Evolutionary conservation across 2,329 filamentous ascomycete genomes (phyloP).

Genomic region (Zymoseptoria crescenta): DNA sequence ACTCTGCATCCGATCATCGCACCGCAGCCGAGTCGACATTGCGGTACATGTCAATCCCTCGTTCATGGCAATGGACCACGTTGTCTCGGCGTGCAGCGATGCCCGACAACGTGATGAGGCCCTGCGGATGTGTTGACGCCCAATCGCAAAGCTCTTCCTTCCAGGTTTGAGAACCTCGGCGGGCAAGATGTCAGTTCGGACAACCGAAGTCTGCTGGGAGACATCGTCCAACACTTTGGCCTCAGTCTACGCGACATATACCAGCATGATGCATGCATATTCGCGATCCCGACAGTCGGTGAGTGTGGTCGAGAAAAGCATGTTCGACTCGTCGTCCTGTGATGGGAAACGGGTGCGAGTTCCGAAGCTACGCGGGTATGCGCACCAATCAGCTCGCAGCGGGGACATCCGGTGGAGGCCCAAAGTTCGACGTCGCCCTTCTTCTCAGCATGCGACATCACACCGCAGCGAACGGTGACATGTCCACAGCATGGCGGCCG

Average conservation of each 20-base stretch:
- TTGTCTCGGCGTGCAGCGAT: constrained; percentile 4
- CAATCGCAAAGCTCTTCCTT: constrained; percentile 3
- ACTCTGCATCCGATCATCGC: background rate
- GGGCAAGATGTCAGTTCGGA: background rate
- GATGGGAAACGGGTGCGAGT: background rate
- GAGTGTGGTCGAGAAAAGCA: background rate
- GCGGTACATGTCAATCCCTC: background rate
- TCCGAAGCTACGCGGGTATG: background rate
- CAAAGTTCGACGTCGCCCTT: background rate
- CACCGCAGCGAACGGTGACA: constrained; percentile 2
- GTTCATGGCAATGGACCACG: background rate
- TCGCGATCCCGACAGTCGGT: background rate
- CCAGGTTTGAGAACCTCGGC: background rate
- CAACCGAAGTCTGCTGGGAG: background rate
- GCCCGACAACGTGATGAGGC: constrained; percentile 1
- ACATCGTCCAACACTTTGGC: background rate
- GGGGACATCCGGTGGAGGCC: background rate
- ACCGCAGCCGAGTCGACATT: background rate
- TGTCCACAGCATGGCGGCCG: constrained; percentile 9
- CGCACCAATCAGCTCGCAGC: background rate
- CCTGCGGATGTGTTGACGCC: background rate
- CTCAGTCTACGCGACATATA: background rate
- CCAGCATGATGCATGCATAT: background rate
- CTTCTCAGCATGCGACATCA: constrained; percentile 1
- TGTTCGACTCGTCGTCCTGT: background rate